Conservation (phyloP, 2,329 filamentous ascomycete species). For the Aspergillus hiratsukae region DNA sequence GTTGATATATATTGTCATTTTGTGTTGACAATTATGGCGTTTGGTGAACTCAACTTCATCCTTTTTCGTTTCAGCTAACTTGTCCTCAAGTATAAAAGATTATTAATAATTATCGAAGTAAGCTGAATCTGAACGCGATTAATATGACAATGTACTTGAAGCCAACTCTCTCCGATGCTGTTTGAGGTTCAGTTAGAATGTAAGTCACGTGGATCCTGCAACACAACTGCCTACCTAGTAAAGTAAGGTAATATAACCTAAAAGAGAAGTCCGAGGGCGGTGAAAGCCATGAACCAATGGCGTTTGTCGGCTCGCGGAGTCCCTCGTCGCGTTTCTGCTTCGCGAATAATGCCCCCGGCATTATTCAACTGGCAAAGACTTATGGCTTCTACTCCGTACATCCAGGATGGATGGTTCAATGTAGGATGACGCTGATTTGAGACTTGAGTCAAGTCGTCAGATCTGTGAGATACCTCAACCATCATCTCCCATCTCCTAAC, state of each 20-base stretch:
- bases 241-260: conserved; percentile 3
- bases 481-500: background rate
- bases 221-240: background rate
- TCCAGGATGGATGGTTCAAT: background rate
- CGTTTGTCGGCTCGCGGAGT: background rate
- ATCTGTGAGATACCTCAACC: background rate
- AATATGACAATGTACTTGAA: background rate
- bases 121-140: background rate
- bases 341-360: background rate
- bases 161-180: background rate
- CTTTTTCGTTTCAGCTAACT: background rate
- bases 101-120: background rate
- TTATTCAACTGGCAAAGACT: background rate
- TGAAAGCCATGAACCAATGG: conserved; percentile 3
- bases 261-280: conserved; percentile 8
- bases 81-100: background rate
- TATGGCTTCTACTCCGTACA: too few species aligned
- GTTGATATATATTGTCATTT: background rate
- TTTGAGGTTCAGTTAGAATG: background rate
- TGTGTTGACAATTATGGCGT: background rate
- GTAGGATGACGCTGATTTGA: background rate
- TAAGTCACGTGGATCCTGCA: background rate
- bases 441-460: background rate
- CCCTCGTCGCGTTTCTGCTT: background rate
- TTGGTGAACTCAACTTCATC: background rate